A percentile compares a stretch with the other conserved stretches of the same genome.
Evolutionary conservation across 441 rosid species (phyloP).

Genomic region (Omphalea diandra): DNA sequence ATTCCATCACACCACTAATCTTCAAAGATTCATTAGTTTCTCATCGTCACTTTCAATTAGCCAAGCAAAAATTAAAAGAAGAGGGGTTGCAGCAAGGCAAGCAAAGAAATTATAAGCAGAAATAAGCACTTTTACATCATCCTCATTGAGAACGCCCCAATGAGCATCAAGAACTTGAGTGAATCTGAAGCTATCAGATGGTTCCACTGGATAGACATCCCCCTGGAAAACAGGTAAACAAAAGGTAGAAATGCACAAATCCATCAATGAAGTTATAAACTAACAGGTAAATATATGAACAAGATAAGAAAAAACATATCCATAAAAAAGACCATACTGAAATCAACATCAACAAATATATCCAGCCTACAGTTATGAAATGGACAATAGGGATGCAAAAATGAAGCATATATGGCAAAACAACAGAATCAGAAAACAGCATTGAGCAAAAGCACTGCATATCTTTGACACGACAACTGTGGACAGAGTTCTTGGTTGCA

Average conservation of each 20-base stretch:
- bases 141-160: slow-evolving; percentile 92
- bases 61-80: background rate
- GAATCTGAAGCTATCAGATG: slow-evolving; percentile 45
- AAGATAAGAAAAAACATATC: background rate
- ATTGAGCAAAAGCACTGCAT: background rate
- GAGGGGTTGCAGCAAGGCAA: background rate
- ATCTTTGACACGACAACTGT: background rate
- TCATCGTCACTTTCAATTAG: slow-evolving; percentile 7
- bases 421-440: background rate
- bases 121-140: slow-evolving; percentile 61
- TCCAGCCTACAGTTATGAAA: background rate
- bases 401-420: background rate
- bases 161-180: slow-evolving; percentile 93
- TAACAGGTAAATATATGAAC: background rate
- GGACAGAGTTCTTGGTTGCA: background rate
- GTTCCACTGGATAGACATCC: slow-evolving; percentile 94
- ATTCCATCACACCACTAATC: background rate
- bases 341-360: background rate
- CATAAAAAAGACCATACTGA: background rate
- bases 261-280: background rate
- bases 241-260: slow-evolving; percentile 14
- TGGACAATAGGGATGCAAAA: background rate
- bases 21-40: background rate
- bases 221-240: slow-evolving; percentile 51
- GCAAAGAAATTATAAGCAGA: slow-evolving; percentile 14